phyloP scores from a whole-genome alignment of 345 rosid species.

The Turritis glabra region DNA sequence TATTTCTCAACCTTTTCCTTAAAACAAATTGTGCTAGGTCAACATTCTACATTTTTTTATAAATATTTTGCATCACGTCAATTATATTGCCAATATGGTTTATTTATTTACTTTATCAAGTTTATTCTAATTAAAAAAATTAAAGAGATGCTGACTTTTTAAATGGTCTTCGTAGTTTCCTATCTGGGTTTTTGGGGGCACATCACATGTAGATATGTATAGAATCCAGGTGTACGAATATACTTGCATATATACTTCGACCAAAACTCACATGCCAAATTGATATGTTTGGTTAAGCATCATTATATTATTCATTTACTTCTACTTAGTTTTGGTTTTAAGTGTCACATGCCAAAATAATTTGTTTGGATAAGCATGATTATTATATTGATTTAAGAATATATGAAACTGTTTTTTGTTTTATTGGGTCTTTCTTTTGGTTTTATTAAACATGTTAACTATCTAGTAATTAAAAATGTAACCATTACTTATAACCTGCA shows the following conservation, averaged over 20 bases:
- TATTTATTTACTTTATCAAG: slow-evolving; percentile 6
- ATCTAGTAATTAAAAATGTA: neutral
- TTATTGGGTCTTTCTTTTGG: neutral
- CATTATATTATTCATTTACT: neutral
- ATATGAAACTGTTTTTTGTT: neutral
- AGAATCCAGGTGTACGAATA: slow-evolving; percentile 30
- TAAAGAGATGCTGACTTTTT: slow-evolving; percentile 17
- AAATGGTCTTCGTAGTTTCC: slow-evolving; percentile 3
- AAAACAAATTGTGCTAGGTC: slow-evolving; percentile 4
- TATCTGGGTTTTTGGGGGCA: neutral
- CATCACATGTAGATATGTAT: slow-evolving; percentile 16
- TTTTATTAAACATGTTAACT: neutral
- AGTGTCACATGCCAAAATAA: slow-evolving; percentile 22
- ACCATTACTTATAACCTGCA: too few relatives aligned
- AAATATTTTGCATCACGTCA: slow-evolving; percentile 12
- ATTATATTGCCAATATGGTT: slow-evolving; percentile 9
- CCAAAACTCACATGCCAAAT: slow-evolving; percentile 29
- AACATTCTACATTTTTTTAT: neutral
- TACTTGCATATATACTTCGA: neutral
- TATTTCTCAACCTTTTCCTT: neutral
- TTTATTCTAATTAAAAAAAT: neutral
- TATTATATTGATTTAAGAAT: neutral
- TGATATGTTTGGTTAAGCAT: slow-evolving; percentile 2
- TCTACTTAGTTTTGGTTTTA: neutral
- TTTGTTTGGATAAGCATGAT: slow-evolving; percentile 19